These are phyloP conservation scores for Colletotrichum tanaceti DNA, from an alignment of 2,329 filamentous ascomycete species.

Conservation along the genomic window DNA sequence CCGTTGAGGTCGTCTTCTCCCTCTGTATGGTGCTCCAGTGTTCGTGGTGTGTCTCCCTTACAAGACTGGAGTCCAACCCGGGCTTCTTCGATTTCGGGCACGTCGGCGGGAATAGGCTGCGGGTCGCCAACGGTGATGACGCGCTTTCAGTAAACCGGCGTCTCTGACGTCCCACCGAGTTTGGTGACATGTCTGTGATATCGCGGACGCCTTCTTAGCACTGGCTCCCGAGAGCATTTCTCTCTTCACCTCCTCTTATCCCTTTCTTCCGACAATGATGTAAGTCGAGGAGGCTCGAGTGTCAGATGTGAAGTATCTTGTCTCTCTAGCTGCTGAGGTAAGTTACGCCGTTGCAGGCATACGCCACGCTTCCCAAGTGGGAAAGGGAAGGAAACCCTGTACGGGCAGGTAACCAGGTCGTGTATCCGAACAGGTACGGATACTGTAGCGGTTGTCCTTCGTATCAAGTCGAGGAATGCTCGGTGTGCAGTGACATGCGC, in stretches of 20 bases:
- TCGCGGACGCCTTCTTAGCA: slow-evolving; percentile 1
- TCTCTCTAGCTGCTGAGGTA: slow-evolving; percentile 24
- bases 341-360: slow-evolving; percentile 17
- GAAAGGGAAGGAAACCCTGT: neutral
- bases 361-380: slow-evolving; percentile 17
- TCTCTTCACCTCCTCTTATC: slow-evolving; percentile 10
- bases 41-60: neutral
- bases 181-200: slow-evolving; percentile 17
- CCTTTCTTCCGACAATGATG: slow-evolving; percentile 10
- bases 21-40: slow-evolving; percentile 2
- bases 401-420: too few relatives aligned
- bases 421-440: too few relatives aligned
- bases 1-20: neutral
- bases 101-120: neutral
- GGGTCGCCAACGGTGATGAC: too few relatives aligned
- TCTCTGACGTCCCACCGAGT: neutral
- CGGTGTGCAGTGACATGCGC: neutral
- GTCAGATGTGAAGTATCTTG: too few relatives aligned
- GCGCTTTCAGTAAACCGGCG: too few relatives aligned
- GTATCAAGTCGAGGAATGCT: neutral
- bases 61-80: neutral
- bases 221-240: neutral
- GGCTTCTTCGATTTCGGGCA: neutral
- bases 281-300: slow-evolving; percentile 20
- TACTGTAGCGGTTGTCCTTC: too few relatives aligned